A percentile compares a stretch with the other conserved stretches of the same genome.
Evolutionary conservation across 352 stramenopile species (phyloP).

Genomic region (Saprolegnia parasitica): DNA sequence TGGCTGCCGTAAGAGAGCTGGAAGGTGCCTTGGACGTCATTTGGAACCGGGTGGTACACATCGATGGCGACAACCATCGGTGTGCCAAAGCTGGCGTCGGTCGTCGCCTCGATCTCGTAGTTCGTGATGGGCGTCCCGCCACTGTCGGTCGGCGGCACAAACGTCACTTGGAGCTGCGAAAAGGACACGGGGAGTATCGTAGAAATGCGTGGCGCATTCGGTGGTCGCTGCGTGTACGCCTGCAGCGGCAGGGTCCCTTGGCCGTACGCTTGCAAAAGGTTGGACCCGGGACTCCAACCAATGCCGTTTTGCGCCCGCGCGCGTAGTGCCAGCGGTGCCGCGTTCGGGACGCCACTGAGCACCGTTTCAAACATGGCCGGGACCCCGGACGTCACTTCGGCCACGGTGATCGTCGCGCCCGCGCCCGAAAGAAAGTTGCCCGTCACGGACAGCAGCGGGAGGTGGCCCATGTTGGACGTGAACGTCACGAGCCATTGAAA

Average conservation of each 20-base stretch:
- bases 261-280: slow-evolving; percentile 51
- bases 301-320: slow-evolving; percentile 63
- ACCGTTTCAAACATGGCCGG: slow-evolving; percentile 59
- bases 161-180: slow-evolving; percentile 42
- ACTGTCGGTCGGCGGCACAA: slow-evolving; percentile 26
- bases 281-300: slow-evolving; percentile 56
- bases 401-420: slow-evolving; percentile 36
- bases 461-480: slow-evolving; percentile 58
- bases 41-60: slow-evolving; percentile 41
- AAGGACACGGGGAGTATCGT: slow-evolving; percentile 50
- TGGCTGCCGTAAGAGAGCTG: slow-evolving; percentile 57
- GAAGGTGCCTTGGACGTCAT: slow-evolving; percentile 65
- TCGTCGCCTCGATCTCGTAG: slow-evolving; percentile 60
- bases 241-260: slow-evolving; percentile 50
- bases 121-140: slow-evolving; percentile 39
- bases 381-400: slow-evolving; percentile 58
- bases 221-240: slow-evolving; percentile 36
- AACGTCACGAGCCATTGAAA: slow-evolving; percentile 68
- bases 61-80: slow-evolving; percentile 45
- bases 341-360: slow-evolving; percentile 42
- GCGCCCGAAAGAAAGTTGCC: slow-evolving; percentile 43
- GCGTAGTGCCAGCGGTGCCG: slow-evolving; percentile 55
- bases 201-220: slow-evolving; percentile 39
- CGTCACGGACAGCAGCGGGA: slow-evolving; percentile 48
- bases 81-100: slow-evolving; percentile 44